Percentiles rank a stretch among this genome's conserved stretches.
phyloP scores from a whole-genome alignment of 2,329 filamentous ascomycete species.

The Cladosporium oxysporum region DNA sequence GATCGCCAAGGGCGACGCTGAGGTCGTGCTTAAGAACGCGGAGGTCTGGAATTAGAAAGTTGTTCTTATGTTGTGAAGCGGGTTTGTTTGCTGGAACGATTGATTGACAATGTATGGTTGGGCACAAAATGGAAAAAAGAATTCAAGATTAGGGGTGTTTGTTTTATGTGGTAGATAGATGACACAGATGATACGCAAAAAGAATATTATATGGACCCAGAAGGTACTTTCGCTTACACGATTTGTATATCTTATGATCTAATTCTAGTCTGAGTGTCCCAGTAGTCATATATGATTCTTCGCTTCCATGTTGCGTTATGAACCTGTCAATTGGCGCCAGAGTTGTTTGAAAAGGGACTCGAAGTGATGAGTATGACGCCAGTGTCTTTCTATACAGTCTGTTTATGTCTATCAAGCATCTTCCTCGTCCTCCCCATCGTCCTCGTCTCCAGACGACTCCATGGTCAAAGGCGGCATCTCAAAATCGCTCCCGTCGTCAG shows the following conservation, averaged over 20 bases:
- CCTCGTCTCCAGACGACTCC: constrained; percentile 35
- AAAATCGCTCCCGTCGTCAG: constrained; percentile 39
- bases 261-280: background rate
- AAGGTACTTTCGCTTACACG: background rate
- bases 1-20: constrained; percentile 58
- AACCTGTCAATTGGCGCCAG: background rate
- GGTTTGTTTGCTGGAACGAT: background rate
- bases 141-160: background rate
- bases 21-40: constrained; percentile 65
- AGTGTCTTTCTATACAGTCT: background rate
- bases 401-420: background rate
- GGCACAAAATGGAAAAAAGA: background rate
- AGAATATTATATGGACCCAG: background rate
- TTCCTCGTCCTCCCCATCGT: constrained; percentile 25
- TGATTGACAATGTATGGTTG: background rate
- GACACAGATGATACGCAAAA: background rate
- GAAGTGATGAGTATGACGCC: background rate
- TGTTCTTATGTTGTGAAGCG: background rate
- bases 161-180: background rate
- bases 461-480: constrained; percentile 40
- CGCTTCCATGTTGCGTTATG: background rate
- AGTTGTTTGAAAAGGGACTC: background rate
- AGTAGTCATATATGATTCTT: background rate
- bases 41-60: constrained; percentile 43
- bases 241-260: background rate